phyloP scores from a whole-genome alignment of 225 moss, liverwort and hornwort genomes.

The Climacium dendroides region DNA sequence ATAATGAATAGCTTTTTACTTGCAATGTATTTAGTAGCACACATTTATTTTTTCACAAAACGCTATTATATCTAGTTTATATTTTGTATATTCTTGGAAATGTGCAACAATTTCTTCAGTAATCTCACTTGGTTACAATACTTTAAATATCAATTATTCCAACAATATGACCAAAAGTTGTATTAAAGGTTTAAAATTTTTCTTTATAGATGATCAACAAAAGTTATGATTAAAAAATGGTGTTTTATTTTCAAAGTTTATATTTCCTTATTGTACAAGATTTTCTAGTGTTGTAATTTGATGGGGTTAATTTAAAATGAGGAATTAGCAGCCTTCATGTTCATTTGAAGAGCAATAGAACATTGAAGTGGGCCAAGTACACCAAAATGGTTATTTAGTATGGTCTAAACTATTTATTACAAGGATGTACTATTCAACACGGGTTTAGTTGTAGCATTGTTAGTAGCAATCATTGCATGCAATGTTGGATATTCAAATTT shows the following conservation, averaged over 20 bases:
- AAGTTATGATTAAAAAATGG: neutral
- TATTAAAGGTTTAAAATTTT: neutral
- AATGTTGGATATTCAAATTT: neutral
- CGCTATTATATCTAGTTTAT: constrained; percentile 2
- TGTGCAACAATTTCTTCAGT: neutral
- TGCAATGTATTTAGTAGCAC: neutral
- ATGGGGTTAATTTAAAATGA: neutral
- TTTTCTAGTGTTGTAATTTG: neutral
- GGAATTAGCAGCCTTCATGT: neutral
- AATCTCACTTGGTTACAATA: too few species aligned
- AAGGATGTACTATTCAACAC: neutral
- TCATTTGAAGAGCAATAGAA: neutral
- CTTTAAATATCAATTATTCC: neutral
- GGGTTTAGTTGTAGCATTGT: neutral
- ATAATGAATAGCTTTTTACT: constrained; percentile 5
- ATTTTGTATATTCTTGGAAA: neutral
- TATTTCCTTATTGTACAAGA: neutral
- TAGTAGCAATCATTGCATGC: accelerated
- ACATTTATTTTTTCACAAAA: constrained; percentile 10
- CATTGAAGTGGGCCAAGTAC: neutral
- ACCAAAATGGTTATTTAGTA: too few species aligned
- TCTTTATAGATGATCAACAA: neutral
- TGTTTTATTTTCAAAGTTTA: neutral
- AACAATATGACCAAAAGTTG: neutral
- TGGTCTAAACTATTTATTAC: neutral